Conservation (phyloP, 805 yeast genomes). For the Zygosaccharomyces gambellarensis region DNA sequence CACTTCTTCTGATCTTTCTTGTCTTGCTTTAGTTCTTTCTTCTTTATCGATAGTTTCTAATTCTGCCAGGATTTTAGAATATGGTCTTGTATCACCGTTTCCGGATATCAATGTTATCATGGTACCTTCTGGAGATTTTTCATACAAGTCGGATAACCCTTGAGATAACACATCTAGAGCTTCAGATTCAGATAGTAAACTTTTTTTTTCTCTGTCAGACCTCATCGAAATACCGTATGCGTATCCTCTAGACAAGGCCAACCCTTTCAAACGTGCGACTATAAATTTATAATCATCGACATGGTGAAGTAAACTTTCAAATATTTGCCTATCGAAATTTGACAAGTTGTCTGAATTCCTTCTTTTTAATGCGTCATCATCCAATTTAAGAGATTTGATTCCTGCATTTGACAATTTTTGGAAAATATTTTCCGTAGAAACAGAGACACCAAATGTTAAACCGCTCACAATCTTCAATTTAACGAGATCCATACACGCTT, state of each 20-base stretch:
- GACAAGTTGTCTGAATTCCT: constrained; percentile 17
- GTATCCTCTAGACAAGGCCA: constrained; percentile 43
- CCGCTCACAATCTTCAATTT: constrained; percentile 69
- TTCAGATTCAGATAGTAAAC: constrained; percentile 7
- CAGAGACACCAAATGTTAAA: constrained; percentile 51
- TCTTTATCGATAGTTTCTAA: constrained; percentile 42
- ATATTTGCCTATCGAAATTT: constrained; percentile 51
- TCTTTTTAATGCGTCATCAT: constrained; percentile 33
- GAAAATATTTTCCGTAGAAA: constrained; percentile 42
- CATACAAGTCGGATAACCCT: constrained; percentile 47
- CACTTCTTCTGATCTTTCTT: constrained; percentile 43
- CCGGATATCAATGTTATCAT: constrained; percentile 59
- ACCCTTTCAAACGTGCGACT: constrained; percentile 53
- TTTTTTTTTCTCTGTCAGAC: constrained; percentile 3
- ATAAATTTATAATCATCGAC: constrained; percentile 43
- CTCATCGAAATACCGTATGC: constrained; percentile 27
- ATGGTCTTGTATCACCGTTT: constrained; percentile 51
- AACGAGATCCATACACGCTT: constrained; percentile 71
- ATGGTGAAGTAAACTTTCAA: constrained; percentile 39
- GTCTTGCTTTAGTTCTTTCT: constrained; percentile 40
- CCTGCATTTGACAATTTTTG: constrained; percentile 34
- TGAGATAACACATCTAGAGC: constrained; percentile 37
- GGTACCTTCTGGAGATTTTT: constrained; percentile 52
- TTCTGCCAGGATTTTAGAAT: constrained; percentile 36
- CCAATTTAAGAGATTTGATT: constrained; percentile 31